These are phyloP conservation scores for Mortierella sp. DNA, from an alignment of 371 early-diverging fungal species.

Conservation along the genomic window DNA sequence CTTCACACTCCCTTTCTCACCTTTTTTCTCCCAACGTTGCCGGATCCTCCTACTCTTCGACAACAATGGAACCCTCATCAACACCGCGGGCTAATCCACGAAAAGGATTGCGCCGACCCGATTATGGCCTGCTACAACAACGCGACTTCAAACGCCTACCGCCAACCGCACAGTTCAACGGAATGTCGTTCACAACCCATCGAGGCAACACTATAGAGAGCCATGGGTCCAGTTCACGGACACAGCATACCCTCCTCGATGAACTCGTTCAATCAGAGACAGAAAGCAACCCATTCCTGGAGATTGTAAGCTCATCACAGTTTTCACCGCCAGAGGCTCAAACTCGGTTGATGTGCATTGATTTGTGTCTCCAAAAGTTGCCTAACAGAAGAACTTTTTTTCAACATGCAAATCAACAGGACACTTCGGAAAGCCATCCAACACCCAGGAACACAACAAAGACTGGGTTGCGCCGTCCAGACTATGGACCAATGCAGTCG, in stretches of 20 bases:
- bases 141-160: background rate
- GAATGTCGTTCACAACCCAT: background rate
- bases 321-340: background rate
- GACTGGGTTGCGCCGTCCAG: slow-evolving; percentile 38
- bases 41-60: background rate
- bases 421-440: background rate
- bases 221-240: background rate
- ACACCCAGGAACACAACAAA: slow-evolving; percentile 15
- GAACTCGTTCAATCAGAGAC: background rate
- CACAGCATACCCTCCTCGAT: background rate
- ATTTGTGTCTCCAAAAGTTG: background rate
- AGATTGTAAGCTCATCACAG: background rate
- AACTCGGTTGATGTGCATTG: background rate
- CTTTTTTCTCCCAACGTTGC: background rate
- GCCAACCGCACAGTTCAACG: background rate
- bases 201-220: background rate
- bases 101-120: slow-evolving; percentile 7
- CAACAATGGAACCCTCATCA: slow-evolving; percentile 6
- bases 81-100: background rate
- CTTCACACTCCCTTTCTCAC: no score
- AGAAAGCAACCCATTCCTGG: background rate
- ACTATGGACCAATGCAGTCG: slow-evolving; percentile 42
- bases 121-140: slow-evolving; percentile 2
- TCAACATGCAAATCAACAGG: slow-evolving; percentile 1
- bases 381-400: background rate